Evolutionary conservation across 192 early-diverging fungal species (phyloP), one percentile per base, ranked within the genome.

Genomic region (Lobosporangium transversale): DNA sequence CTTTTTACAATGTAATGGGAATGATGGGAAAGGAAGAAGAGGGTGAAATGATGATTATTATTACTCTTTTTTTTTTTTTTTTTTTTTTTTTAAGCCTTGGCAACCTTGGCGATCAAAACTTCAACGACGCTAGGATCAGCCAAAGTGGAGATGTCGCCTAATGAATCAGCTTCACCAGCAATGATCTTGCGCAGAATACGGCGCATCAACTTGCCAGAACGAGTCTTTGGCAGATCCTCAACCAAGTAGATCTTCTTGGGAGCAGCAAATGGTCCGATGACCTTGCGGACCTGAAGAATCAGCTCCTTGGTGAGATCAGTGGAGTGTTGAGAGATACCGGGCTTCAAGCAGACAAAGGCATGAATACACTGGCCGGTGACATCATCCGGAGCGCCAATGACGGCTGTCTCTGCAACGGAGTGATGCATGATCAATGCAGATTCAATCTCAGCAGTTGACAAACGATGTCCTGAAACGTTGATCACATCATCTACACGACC

Each of bases 171-270:
- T 65, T 98, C 94, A 61, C 88, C 87, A 35, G 85, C 93, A 57
- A 96, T 92, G 51, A 96, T 89, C 90, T 98, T 97, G 75, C 96
- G 85, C 82, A 98, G 83, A 60, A 98, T 91, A 49, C 97, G 88
- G 44, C 97, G 88, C 92, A 98, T 96, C 75, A 98, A 94, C 85
- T 98, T 98, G 53, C 97, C 97, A 33, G 89, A 92, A 27, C 96
- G 88, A 26, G 97, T 98, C 87, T 98, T 97, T 73, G 97, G 96
- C 59, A 98, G 84, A 80, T 96, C 95, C 23, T 84, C 84, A 6
- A 94, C 91, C 59, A 97, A 68, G 58, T 97, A 88, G 31, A 98
- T 89, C 40, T 85, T 81, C 80, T 94, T 95, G 26, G 97, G 95
- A 8, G 92, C 87, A 49, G 96, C 96, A 66, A 98, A 96, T 18